Evolutionary conservation across 208 protist genomes (phyloP).

Genomic region (Trypanosoma theileri): DNA sequence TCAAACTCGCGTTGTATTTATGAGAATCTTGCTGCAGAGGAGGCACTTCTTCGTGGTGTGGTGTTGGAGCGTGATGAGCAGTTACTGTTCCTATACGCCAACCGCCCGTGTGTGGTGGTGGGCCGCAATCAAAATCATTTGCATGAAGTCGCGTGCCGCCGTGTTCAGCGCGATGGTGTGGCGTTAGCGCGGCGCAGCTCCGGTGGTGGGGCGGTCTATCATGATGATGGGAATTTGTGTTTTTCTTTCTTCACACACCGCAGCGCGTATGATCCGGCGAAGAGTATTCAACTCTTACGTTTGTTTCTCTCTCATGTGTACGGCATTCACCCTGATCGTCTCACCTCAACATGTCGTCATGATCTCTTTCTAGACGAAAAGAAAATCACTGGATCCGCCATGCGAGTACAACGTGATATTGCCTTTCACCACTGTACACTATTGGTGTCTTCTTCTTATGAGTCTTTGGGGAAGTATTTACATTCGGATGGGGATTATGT

Average conservation of each 20-base stretch:
- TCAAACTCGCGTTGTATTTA: conserved; percentile 61
- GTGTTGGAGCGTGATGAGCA: conserved; percentile 34
- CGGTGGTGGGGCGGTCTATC: conserved; percentile 85
- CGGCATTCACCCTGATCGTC: conserved; percentile 34
- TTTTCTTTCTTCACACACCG: conserved; percentile 83
- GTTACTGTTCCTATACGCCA: conserved; percentile 74
- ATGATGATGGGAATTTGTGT: conserved; percentile 81
- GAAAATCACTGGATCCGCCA: conserved; percentile 88
- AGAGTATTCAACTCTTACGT: conserved; percentile 71
- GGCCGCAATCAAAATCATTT: conserved; percentile 84
- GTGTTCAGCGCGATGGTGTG: conserved; percentile 41
- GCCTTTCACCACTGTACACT: conserved; percentile 88
- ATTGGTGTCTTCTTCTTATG: conserved; percentile 50
- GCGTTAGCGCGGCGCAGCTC: conserved; percentile 70
- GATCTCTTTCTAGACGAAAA: conserved; percentile 82
- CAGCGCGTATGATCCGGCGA: conserved; percentile 62
- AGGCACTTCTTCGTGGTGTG: conserved; percentile 68
- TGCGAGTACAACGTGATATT: conserved; percentile 85
- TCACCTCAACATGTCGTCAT: conserved; percentile 71
- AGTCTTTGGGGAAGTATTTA: conserved; percentile 51
- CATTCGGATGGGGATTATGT: conserved; percentile 51
- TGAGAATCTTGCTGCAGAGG: conserved; percentile 74
- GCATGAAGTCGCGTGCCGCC: conserved; percentile 57
- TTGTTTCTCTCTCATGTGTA: conserved; percentile 43
- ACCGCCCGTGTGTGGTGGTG: conserved; percentile 80